Base-by-base conservation (phyloP, 208 protist genomes). In the Leishmania mexicana region DNA sequence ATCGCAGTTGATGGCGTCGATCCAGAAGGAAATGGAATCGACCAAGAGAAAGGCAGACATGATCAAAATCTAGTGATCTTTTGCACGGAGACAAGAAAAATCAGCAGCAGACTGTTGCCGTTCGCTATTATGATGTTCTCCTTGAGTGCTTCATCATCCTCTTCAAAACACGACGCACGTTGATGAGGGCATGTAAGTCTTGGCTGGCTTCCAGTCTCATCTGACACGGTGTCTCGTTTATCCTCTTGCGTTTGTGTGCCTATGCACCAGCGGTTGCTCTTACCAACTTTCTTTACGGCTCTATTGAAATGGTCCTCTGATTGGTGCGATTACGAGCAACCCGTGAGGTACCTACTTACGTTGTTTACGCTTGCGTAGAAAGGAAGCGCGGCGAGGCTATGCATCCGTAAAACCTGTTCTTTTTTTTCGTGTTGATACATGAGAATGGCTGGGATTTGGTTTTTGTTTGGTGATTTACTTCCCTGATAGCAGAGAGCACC, bases 21-120 rank as follows among this genome's bases (percentile, higher is more conserved):
- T 89, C 45, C 80, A 89, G 53, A 85, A 81, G 51, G 80, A 85
- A 58, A 40, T 89, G 60, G 54, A 64, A 0, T 40, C 45, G 24
- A 64, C 64, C n/a, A 53, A 53, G 49, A n/a, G 28, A 13, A 79
- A 83, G 49, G 71, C 77, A 6, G 78, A 15, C 13, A 71, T 72
- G 62, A 65, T 60, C 6, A 62, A 58, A 4, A 28, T 76, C 51
- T 76, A 76, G 19, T n/a, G 35, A 10, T 75, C n/a, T 75, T 67
- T 67, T 40, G 0, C 60, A 40, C 3, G 28, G 28, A 75, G 40
- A 31, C 8, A 51, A 35, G 17, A 57, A 6, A 28, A 10, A 19
- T 49, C 11, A 15, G 42, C 35, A 11, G 8, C 28, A 24, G 24
- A 13, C 57, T 8, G 3, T 57, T 19, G 13, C 17, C 21, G 5